Base-by-base conservation (phyloP, 176 grass and related monocot species). In the Eragrostis nindensis region DNA sequence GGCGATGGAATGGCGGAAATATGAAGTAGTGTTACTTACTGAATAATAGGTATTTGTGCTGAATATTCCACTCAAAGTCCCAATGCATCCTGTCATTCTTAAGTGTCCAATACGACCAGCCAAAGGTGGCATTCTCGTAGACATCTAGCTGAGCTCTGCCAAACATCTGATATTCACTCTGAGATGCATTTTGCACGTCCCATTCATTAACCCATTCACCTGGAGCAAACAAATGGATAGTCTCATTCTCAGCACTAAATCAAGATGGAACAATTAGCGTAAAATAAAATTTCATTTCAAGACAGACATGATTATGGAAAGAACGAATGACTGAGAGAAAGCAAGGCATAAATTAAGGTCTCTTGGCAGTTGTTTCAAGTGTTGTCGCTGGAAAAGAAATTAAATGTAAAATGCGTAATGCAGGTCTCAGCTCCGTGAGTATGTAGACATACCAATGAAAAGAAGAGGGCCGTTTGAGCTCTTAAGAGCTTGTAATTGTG, bases 161-260 rank as follows among this genome's bases (percentile, higher is more conserved):
- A 85, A 87, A 94, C 92, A 92, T 80, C 59, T 94, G 92, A 68
- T 94, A 94, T 62, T 92, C 80, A 19, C 75, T 73, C 66, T 89
- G 84, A 56, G 92, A 89, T 18, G 92, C 92, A 73, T 87, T 94
- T 76, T 66, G 36, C 43, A 91, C 89, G 64, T 82, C 78, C 92
- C 89, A 94, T 87, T 94, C 89, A 57, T 94, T 94, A 32, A 94
- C 89, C 89, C 92, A 94, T 53, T 94, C 92, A 74, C 92, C 92
- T 94, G 76, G 66, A 83, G 24, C 44, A 79, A 47, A 40, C 19
- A 41, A 38, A n/a, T 8, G 12, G 5, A 64, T 7, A 32, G 8
- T n/a, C 41, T 22, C 66, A 59, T 55, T 27, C 40, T 59, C 52
- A 73, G 38, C 62, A 68, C 68, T 30, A 29, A n/a, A 83, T 44